Base-by-base conservation (phyloP, 2,329 filamentous ascomycete genomes). In the Cytospora chrysosperma region DNA sequence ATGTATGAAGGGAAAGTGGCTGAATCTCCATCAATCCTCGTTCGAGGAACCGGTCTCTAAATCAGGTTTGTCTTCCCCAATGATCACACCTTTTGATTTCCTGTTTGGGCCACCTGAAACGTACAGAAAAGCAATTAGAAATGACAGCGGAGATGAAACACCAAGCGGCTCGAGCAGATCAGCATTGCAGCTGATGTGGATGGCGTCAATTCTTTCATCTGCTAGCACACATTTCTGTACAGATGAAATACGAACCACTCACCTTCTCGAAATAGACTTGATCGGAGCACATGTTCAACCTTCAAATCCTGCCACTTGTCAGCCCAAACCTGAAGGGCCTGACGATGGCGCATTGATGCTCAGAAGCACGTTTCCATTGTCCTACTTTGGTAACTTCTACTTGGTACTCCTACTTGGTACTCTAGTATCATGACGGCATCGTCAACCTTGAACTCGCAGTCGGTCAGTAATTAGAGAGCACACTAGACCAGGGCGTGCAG, bases 131-230 rank as follows among this genome's bases (percentile, higher is more conserved):
- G 30, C 55, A 56, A 37, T 61, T 49, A 27, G 55, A 28, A 27
- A 47, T 37, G 56, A 55, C 61, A 61, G 47, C 61, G 56, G 61
- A 63, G 61, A 63, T 65, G 64, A 65, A 64, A 65, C 64, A 63
- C 37, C 40, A 55, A 43, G 30, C 27, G 54, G 17, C 40, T 55
- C 51, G 34, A 28, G 43, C 34, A 61, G 59, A 55, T 61, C 59
- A 28, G 40, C 51, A 27, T 15, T 17, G 51, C 51, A 55, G 51
- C 51, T 54, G n/a, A 47, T 47, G 43, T 47, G 43, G 24, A 47
- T 47, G 43, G n/a, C 43, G 24, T 47, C 43, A 19, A 17, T 17
- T 17, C 17, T 37, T 13, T n/a, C n/a, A n/a, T n/a, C n/a, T n/a
- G 9, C 2, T 47, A n/a, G 21, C n/a, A 24, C 24, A 47, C 24